phyloP scores from a whole-genome alignment of 257 asterid species.

The Solanum paucissectum region DNA sequence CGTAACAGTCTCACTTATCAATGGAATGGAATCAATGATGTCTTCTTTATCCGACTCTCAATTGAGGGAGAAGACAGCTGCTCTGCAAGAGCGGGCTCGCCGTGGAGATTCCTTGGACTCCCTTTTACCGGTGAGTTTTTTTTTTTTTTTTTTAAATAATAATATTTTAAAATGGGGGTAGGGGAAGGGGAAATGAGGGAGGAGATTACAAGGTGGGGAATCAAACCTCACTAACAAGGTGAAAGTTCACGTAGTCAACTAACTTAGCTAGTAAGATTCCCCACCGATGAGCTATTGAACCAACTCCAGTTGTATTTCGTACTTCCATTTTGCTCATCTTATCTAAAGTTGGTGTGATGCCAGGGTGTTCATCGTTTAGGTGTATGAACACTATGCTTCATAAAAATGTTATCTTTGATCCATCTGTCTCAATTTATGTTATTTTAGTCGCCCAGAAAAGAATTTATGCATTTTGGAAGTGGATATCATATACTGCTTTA shows the following conservation, averaged over 20 bases:
- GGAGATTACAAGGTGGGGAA: not conserved
- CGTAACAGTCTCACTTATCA: conserved; percentile 44
- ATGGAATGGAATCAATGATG: conserved; percentile 56
- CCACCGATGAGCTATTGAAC: not conserved
- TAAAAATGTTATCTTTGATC: not conserved
- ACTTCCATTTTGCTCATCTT: not conserved
- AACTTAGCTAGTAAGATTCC: too few relatives aligned
- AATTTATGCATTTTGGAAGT: not conserved
- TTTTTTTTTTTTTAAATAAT: too few relatives aligned
- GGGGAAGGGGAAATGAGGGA: not conserved
- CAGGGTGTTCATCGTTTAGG: not conserved
- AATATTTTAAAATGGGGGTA: not conserved
- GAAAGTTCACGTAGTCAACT: not conserved
- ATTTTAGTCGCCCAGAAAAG: not conserved
- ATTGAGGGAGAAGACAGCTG: conserved; percentile 61
- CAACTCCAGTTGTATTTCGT: not conserved
- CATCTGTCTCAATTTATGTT: not conserved
- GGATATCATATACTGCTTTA: not conserved
- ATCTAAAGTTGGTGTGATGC: not conserved
- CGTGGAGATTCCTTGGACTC: conserved; percentile 69
- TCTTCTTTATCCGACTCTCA: conserved; percentile 73
- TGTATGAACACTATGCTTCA: not conserved
- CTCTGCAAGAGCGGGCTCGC: conserved; percentile 55
- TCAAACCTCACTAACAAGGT: not conserved
- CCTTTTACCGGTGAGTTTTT: conserved; percentile 63